Base-by-base conservation (phyloP, 139 green algal species). In the Diplosphaera chodatii region DNA sequence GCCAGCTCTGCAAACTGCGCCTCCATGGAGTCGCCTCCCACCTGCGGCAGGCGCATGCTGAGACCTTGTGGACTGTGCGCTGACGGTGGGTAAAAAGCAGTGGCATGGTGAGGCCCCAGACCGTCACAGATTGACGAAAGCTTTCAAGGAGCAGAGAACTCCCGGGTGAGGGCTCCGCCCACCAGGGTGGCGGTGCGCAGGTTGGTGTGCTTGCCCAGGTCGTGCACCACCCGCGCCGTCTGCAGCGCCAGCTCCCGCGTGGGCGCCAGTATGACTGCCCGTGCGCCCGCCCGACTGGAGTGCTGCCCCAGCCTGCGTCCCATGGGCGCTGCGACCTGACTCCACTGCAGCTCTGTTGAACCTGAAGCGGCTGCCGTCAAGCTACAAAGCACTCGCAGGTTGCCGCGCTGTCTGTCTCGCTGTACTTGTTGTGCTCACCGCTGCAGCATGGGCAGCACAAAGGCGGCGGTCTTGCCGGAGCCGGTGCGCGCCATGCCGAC, bases 401-500 rank as follows among this genome's bases (percentile, higher is more conserved):
- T n/a, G n/a, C n/a, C n/a, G n/a, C n/a, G 25, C 4, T 23, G 48
- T 18, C 13, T 5, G 48, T 59, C 18, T 23, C 25, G 48, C 10
- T 22, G 8, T n/a, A n/a, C n/a, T n/a, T n/a, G n/a, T n/a, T 25
- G 25, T 25, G 29, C 73, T 55, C 79, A 85, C 82, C 78, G 84
- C 69, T 98, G 79, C 23, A 99, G 72, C 78, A 99, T 84, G 0
- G 95, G 92, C 25, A 97, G 86, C 8, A 96, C 88, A 81, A 97
- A 97, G 5, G 92, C 92, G 16, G 94, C 94, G 4, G 95, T 99
- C 79, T 99, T 99, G 68, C 95, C 95, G 31, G 85, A 95, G 34
- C 95, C 95, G 23, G 95, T 99, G 29, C 96, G 82, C 1, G 92
- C 92, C 92, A 97, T 97, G 66, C 87, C 92, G 10, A 97, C 88